phyloP scores from a whole-genome alignment of 768 basidiomycete genomes.

The Psilocybe tampanensis region DNA sequence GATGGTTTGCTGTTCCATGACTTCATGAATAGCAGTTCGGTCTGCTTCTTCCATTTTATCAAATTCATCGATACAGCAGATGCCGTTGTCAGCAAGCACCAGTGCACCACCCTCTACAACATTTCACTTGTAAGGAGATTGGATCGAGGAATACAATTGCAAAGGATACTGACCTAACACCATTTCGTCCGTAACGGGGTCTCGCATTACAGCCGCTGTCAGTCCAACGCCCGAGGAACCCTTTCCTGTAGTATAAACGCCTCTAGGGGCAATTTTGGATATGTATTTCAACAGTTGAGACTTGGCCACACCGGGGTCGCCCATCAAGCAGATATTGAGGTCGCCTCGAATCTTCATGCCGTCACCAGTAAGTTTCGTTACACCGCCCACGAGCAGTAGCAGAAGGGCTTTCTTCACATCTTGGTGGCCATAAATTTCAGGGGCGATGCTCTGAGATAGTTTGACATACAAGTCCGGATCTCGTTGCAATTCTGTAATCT shows the following conservation, averaged over 20 bases:
- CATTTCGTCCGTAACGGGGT: slow-evolving; percentile 99
- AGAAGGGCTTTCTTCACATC: slow-evolving; percentile 98
- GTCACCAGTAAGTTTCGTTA: slow-evolving; percentile 93
- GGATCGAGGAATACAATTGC: background rate
- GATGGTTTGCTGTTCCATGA: slow-evolving; percentile 99
- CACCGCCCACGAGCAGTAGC: slow-evolving; percentile 91
- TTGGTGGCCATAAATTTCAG: slow-evolving; percentile 96
- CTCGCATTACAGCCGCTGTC: slow-evolving; percentile 98
- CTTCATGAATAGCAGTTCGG: slow-evolving; percentile 98
- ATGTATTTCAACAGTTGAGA: slow-evolving; percentile 98
- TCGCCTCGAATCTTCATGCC: slow-evolving; percentile 99
- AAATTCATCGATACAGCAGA: slow-evolving; percentile 99
- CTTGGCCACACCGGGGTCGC: slow-evolving; percentile 99
- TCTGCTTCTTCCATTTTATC: slow-evolving; percentile 99
- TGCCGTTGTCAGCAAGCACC: slow-evolving; percentile 98
- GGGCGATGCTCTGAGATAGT: slow-evolving; percentile 92
- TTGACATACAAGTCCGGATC: slow-evolving; percentile 87
- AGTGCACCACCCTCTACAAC: slow-evolving; percentile 95
- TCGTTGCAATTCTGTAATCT: slow-evolving; percentile 65
- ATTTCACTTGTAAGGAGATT: background rate
- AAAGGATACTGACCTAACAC: slow-evolving; percentile 76
- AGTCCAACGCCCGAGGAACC: slow-evolving; percentile 99
- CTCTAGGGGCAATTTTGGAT: slow-evolving; percentile 96
- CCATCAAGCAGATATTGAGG: slow-evolving; percentile 97
- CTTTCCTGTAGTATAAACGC: slow-evolving; percentile 97